Base-by-base conservation (phyloP, 1,284 basidiomycete species). In the Coriolopsis trogii region DNA sequence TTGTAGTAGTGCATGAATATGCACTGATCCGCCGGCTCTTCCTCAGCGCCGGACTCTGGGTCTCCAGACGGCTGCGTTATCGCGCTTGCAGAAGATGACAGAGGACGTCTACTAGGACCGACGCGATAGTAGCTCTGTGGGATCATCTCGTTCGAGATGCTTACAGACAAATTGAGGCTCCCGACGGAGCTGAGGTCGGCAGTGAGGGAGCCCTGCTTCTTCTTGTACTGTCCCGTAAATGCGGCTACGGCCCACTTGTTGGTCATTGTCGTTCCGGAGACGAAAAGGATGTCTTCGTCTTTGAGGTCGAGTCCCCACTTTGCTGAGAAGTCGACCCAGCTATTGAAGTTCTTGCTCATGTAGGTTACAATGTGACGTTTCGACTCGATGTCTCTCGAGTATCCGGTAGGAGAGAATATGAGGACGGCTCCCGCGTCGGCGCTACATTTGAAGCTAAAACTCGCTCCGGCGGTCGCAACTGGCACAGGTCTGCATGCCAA, bases 221-320 rank as follows among this genome's bases (percentile, higher is more conserved):
- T 30, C 28, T 39, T 28, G 33, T 44, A 47, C 9, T 41, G 26
- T 25, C 49, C 46, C 3, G 24, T 33, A 34, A 55, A 55, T 16
- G 54, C 54, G 1, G 54, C 46, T 15, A 51, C 49, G 13, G 45
- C 38, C 46, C 46, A 48, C 15, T n/a, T 41, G 18, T 10, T 37
- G 13, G 64, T 63, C 51, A 63, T 63, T 5, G 61, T 61, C 33
- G 49, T 59, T 1, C 64, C 65, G 30, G 55, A 57, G 28, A 65
- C 59, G 49, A 67, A 57, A 33, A 60, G 29, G 41, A 65, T 49
- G 9, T 63, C 58, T 10, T 62, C 50, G 5, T 51, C 47, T 21
- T 53, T 38, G 16, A 59, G 21, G 0, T 53, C 44, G 36, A 57
- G 47, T 3, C 53, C 58, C 20, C 41, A 51, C 24, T 23, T 33